phyloP scores from a whole-genome alignment of 2,329 filamentous ascomycete species.

The Aspergillus unguis region DNA sequence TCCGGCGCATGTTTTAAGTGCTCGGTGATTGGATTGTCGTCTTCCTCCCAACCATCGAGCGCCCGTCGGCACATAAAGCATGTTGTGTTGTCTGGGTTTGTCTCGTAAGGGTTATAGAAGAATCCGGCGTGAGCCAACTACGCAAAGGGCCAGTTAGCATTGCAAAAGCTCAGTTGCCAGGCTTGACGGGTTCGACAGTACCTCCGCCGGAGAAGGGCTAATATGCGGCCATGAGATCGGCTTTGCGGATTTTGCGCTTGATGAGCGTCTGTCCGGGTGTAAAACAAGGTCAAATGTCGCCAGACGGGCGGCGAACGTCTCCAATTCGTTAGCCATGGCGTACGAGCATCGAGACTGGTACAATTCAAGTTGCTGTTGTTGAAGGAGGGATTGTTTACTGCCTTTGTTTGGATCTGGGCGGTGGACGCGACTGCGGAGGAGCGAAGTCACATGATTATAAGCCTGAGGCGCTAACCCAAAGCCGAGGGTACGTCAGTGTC shows the following conservation, averaged over 20 bases:
- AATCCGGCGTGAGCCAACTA: constrained; percentile 90
- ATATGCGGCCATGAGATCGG: constrained; percentile 73
- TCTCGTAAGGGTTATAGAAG: constrained; percentile 73
- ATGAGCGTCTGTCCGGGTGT: constrained; percentile 63
- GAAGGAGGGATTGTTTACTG: constrained; percentile 19
- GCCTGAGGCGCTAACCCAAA: constrained; percentile 2
- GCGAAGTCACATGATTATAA: constrained; percentile 15
- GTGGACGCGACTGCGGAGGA: constrained; percentile 21
- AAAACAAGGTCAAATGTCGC: constrained; percentile 71
- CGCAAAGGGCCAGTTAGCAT: background rate
- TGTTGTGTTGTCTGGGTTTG: constrained; percentile 78
- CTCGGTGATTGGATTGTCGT: constrained; percentile 78
- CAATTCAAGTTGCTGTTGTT: background rate
- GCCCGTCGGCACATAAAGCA: constrained; percentile 85
- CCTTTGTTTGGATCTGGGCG: constrained; percentile 21
- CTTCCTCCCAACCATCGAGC: constrained; percentile 87
- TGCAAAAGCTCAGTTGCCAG: constrained; percentile 13
- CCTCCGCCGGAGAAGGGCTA: constrained; percentile 62
- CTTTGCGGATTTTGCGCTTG: constrained; percentile 58
- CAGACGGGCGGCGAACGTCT: constrained; percentile 71
- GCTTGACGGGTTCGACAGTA: constrained; percentile 32
- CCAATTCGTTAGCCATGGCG: constrained; percentile 43
- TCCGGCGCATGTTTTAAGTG: constrained; percentile 77
- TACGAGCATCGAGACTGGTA: constrained; percentile 12
- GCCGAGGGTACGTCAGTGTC: constrained; percentile 22